A percentile compares a stretch with the other conserved stretches of the same genome.
These are phyloP conservation scores for Hypomyces perniciosus DNA, from an alignment of 2,329 filamentous ascomycete species.

Conservation along the genomic window DNA sequence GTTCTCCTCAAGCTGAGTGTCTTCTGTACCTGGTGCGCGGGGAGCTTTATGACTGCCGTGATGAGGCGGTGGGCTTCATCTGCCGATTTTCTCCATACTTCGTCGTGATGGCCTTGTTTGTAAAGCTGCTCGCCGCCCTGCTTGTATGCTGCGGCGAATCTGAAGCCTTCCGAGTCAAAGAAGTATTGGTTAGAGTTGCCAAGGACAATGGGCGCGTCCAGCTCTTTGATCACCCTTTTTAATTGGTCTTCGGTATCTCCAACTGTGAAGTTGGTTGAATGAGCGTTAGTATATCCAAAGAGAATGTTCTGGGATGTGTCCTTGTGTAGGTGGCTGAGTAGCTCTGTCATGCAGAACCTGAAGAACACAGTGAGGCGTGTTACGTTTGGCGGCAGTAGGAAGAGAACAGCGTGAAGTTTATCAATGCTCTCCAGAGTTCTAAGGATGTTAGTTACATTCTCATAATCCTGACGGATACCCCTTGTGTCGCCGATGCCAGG, in stretches of 20 bases:
- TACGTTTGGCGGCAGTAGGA: background rate
- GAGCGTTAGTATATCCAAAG: background rate
- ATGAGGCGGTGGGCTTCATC: background rate
- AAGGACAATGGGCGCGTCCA: background rate
- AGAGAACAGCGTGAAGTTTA: background rate
- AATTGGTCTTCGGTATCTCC: background rate
- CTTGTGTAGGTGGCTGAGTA: background rate
- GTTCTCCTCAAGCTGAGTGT: too few species aligned
- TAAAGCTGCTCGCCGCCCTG: background rate
- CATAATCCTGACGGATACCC: background rate
- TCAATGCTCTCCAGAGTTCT: background rate
- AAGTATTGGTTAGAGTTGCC: background rate
- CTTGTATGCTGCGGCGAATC: background rate
- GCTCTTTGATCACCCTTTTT: background rate
- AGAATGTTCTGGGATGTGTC: background rate
- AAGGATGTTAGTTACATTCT: background rate
- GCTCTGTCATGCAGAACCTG: background rate
- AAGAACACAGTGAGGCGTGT: background rate
- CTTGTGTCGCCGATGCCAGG: background rate
- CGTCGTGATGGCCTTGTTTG: background rate
- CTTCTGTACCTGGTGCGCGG: background rate
- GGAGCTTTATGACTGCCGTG: background rate
- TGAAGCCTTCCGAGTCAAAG: slow-evolving; percentile 1
- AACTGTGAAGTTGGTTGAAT: background rate
- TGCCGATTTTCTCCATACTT: background rate